Evolutionary conservation across 2,329 filamentous ascomycete species (phyloP).

Genomic region (Pseudopyricularia cyperi): DNA sequence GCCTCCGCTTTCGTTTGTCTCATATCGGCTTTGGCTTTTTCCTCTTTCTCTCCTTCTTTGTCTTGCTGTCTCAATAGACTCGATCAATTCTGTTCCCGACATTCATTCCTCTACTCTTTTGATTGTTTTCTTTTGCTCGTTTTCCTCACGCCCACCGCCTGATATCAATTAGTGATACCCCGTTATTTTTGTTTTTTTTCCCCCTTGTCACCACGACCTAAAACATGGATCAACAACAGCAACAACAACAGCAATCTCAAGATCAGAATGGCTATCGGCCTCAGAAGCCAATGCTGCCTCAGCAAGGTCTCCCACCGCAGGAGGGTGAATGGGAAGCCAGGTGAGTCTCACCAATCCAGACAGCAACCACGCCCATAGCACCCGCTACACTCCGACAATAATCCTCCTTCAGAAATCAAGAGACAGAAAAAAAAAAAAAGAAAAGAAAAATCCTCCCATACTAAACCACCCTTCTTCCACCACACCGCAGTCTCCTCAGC

Average conservation of each 20-base stretch:
- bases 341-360: not conserved
- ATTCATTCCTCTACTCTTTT: no score
- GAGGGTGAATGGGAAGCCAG: conserved; percentile 20
- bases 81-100: no score
- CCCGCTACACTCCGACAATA: no score
- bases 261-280: not conserved
- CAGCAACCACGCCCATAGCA: no score
- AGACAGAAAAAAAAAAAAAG: not conserved
- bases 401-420: no score
- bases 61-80: no score
- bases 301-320: not conserved
- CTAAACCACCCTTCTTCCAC: not conserved
- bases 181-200: not conserved
- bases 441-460: not conserved
- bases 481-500: conserved; percentile 17
- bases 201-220: not conserved
- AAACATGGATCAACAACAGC: conserved; percentile 8
- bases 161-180: no score
- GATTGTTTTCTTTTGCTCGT: no score
- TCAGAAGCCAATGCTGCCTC: conserved; percentile 1
- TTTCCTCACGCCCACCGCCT: no score
- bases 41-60: no score
- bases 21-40: no score
- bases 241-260: conserved; percentile 1
- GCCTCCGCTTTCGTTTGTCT: no score